A percentile compares a stretch with the other conserved stretches of the same genome.
Evolutionary conservation across 148 eudicot genomes (phyloP).

Genomic region (Chenopodium berlandieri): DNA sequence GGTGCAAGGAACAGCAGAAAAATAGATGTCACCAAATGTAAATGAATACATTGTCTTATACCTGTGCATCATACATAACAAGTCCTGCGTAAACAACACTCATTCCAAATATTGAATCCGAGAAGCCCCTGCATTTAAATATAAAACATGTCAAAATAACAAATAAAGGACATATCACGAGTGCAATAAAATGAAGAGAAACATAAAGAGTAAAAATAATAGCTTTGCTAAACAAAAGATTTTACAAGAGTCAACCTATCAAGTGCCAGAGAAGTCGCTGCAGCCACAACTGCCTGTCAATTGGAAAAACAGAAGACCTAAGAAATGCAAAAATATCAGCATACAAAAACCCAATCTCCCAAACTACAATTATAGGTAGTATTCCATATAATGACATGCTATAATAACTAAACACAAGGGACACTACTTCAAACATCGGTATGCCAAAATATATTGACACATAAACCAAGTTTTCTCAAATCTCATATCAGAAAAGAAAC

Average conservation of each 20-base stretch:
- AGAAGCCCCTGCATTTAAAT: slow-evolving; percentile 69
- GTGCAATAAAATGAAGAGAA: neutral
- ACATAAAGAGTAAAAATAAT: neutral
- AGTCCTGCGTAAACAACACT: slow-evolving; percentile 83
- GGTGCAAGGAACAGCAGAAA: neutral
- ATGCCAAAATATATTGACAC: neutral
- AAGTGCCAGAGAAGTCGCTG: slow-evolving; percentile 68
- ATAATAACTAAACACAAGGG: neutral
- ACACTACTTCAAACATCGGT: neutral
- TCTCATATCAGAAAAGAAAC: neutral
- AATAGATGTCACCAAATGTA: too few species aligned
- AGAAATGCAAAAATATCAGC: slow-evolving; percentile 33
- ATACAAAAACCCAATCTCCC: neutral
- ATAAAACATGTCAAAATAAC: neutral
- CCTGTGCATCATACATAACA: slow-evolving; percentile 96
- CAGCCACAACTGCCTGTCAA: slow-evolving; percentile 73
- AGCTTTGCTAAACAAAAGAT: neutral
- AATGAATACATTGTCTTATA: slow-evolving; percentile 17
- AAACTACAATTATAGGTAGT: neutral
- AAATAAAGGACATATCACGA: neutral
- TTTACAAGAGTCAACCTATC: slow-evolving; percentile 56
- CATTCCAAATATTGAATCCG: slow-evolving; percentile 80
- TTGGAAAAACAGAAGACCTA: slow-evolving; percentile 31
- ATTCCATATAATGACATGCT: neutral
- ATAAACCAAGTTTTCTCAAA: neutral